phyloP scores from a whole-genome alignment of 257 asterid species.

The Solanum phureja region DNA sequence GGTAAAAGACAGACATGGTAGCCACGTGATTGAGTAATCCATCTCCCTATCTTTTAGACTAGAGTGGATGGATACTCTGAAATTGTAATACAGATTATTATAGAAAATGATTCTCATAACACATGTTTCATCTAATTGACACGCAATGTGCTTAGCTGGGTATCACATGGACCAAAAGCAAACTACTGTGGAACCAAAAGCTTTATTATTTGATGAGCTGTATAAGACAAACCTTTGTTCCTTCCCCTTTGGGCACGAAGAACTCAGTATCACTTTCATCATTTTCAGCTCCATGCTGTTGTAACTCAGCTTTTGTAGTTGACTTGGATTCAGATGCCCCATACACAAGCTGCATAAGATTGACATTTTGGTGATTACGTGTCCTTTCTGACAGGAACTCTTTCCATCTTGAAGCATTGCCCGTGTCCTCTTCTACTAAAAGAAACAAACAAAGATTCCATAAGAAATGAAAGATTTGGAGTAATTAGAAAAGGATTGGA shows the following conservation, averaged over 20 bases:
- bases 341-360: slow-evolving; percentile 89
- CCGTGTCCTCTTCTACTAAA: slow-evolving; percentile 45
- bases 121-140: not conserved
- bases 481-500: not conserved
- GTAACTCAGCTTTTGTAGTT: slow-evolving; percentile 13
- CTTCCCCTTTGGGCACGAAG: slow-evolving; percentile 86
- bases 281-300: slow-evolving; percentile 12
- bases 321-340: slow-evolving; percentile 46
- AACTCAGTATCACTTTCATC: slow-evolving; percentile 73
- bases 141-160: not conserved
- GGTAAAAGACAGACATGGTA: not conserved
- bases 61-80: not conserved
- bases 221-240: slow-evolving; percentile 46
- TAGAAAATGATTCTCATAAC: not conserved
- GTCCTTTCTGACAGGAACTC: slow-evolving; percentile 64
- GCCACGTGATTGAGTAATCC: not conserved
- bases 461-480: not conserved
- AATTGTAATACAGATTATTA: not conserved
- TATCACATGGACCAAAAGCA: not conserved
- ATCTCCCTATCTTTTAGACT: not conserved
- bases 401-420: slow-evolving; percentile 83
- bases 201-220: not conserved
- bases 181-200: not conserved
- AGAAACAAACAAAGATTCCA: slow-evolving; percentile 1
- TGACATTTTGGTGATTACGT: slow-evolving; percentile 37